Conservation (phyloP, 306 rosid genomes). For the Vigna mungo region DNA sequence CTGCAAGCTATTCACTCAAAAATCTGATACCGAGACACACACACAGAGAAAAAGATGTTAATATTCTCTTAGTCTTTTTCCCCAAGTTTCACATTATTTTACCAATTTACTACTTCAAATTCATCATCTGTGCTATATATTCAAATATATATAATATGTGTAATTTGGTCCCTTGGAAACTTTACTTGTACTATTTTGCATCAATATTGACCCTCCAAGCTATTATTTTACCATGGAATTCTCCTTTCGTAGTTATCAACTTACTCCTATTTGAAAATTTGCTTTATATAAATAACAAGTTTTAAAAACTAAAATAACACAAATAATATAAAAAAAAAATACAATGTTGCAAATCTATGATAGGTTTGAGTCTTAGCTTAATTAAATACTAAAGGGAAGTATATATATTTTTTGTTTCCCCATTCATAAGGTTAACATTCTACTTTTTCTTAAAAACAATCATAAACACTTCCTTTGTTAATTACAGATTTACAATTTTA, state of each 20-base stretch:
- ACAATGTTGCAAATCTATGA: background rate
- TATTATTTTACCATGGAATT: background rate
- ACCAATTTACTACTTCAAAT: background rate
- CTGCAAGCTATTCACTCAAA: constrained; percentile 17
- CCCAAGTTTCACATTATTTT: constrained; percentile 25
- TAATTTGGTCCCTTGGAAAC: constrained; percentile 2
- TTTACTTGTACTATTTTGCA: background rate
- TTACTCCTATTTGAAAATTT: background rate
- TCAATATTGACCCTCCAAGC: background rate
- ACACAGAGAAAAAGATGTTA: background rate
- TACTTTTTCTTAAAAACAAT: background rate
- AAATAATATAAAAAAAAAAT: no score
- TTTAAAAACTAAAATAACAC: background rate
- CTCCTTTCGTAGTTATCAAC: background rate
- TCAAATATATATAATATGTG: background rate
- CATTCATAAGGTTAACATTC: background rate
- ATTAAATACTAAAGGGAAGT: background rate
- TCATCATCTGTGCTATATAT: background rate
- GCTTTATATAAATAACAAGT: background rate
- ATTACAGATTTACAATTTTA: background rate
- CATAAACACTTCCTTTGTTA: background rate
- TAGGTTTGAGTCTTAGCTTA: background rate
- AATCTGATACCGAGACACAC: background rate
- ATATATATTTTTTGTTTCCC: background rate
- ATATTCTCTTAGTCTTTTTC: constrained; percentile 20